A percentile compares a stretch with the other conserved stretches of the same genome.
Evolutionary conservation across 805 yeast species (phyloP).

Genomic region (Myxozyma vanderwaltii): DNA sequence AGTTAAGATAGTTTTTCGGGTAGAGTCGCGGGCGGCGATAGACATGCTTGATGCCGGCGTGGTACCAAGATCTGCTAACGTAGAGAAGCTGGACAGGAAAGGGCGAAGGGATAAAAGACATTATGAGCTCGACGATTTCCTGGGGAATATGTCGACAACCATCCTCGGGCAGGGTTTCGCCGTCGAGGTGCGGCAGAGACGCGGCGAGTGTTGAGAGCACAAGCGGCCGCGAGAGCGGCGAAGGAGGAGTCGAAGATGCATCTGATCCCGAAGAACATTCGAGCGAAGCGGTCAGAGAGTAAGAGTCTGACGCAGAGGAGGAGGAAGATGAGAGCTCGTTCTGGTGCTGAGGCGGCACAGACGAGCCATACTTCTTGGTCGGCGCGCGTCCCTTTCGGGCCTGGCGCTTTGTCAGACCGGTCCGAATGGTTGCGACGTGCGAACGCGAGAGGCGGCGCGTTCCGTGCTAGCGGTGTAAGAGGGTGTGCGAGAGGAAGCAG

Average conservation of each 20-base stretch:
- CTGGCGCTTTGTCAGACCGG: slow-evolving; percentile 35
- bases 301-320: slow-evolving; percentile 41
- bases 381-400: slow-evolving; percentile 38
- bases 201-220: slow-evolving; percentile 1
- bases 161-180: slow-evolving; percentile 53
- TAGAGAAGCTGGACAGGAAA: slow-evolving; percentile 21
- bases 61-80: slow-evolving; percentile 64
- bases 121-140: slow-evolving; percentile 71
- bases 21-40: slow-evolving; percentile 65
- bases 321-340: neutral
- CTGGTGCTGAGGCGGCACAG: slow-evolving; percentile 2
- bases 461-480: neutral
- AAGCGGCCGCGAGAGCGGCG: slow-evolving; percentile 49
- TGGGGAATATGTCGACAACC: slow-evolving; percentile 70
- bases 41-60: slow-evolving; percentile 60
- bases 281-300: slow-evolving; percentile 43
- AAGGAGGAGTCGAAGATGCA: slow-evolving; percentile 14
- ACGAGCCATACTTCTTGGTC: slow-evolving; percentile 31
- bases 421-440: slow-evolving; percentile 29
- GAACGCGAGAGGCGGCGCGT: slow-evolving; percentile 11
- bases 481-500: neutral
- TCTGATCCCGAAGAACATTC: slow-evolving; percentile 23
- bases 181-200: slow-evolving; percentile 6
- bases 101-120: slow-evolving; percentile 77
- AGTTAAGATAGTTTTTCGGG: slow-evolving; percentile 67